phyloP scores from a whole-genome alignment of 345 rosid species.

The Citrus hindsii region DNA sequence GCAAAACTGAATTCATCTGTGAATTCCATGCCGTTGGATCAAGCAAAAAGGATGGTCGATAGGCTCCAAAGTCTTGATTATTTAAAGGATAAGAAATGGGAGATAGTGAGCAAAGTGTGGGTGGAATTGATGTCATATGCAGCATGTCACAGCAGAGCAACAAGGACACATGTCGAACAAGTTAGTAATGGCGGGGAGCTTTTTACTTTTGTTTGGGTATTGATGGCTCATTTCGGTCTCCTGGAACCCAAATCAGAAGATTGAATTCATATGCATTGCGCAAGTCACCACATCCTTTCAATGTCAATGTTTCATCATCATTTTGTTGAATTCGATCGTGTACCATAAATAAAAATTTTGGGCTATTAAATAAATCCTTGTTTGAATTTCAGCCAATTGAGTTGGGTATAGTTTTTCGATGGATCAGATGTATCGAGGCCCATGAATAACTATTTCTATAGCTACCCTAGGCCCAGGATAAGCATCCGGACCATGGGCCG shows the following conservation, averaged over 20 bases:
- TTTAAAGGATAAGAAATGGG: conserved; percentile 35
- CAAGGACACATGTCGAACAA: conserved; percentile 52
- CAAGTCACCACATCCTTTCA: too few relatives aligned
- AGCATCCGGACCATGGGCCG: rapidly evolving
- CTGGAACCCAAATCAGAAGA: too few relatives aligned
- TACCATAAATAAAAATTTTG: too few relatives aligned
- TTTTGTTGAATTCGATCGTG: too few relatives aligned
- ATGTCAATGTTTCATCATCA: too few relatives aligned
- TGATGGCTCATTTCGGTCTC: conserved; percentile 50
- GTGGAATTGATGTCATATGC: conserved; percentile 55
- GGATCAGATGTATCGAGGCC: too few relatives aligned
- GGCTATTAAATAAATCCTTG: too few relatives aligned
- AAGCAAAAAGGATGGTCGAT: conserved; percentile 50
- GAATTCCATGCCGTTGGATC: conserved; percentile 23
- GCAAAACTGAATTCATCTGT: conserved; percentile 57
- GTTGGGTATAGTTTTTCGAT: too few relatives aligned
- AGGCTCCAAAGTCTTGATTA: conserved; percentile 9
- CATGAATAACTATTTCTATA: too few relatives aligned
- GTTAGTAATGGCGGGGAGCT: conserved; percentile 68
- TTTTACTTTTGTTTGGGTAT: conserved; percentile 55
- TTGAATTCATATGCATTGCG: not conserved
- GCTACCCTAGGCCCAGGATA: too few relatives aligned
- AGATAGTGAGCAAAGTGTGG: conserved; percentile 53
- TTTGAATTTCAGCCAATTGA: too few relatives aligned
- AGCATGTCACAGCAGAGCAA: conserved; percentile 48